Conservation (phyloP, 257 asterid species). For the Cynanchum wilfordii region DNA sequence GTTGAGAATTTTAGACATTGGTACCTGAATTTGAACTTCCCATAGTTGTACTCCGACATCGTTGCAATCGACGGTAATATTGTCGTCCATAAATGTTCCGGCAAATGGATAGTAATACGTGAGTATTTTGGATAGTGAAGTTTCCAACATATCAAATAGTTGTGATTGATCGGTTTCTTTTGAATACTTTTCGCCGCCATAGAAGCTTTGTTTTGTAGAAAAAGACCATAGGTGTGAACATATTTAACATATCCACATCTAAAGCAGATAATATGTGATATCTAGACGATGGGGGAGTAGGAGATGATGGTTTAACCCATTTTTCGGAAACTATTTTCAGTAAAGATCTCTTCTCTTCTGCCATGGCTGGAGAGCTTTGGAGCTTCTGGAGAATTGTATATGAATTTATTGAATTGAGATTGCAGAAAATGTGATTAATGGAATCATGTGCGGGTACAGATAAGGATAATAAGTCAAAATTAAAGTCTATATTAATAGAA, state of each 20-base stretch:
- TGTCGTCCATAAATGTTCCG: conserved; percentile 7
- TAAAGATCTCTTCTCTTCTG: neutral
- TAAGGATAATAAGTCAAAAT: too few relatives aligned
- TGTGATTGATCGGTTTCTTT: neutral
- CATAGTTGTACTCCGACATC: conserved; percentile 6
- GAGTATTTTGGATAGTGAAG: neutral
- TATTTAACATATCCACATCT: neutral
- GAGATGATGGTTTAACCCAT: conserved; percentile 12
- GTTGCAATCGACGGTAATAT: conserved; percentile 2
- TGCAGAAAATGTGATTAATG: too few relatives aligned
- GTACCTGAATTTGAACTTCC: neutral
- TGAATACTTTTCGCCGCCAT: too few relatives aligned
- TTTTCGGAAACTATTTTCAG: neutral
- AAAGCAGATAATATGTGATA: conserved; percentile 13
- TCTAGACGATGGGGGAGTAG: conserved; percentile 6
- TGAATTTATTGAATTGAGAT: too few relatives aligned
- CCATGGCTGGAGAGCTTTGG: neutral
- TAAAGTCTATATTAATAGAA: too few relatives aligned
- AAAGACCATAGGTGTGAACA: conserved; percentile 3
- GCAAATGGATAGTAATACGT: conserved; percentile 13
- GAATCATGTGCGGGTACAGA: too few relatives aligned
- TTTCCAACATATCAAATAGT: neutral
- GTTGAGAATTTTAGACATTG: conserved; percentile 6
- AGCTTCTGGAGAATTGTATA: too few relatives aligned
- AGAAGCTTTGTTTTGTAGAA: neutral